Evolutionary conservation across 352 stramenopile species (phyloP).

Genomic region (Phytopythium boreale): DNA sequence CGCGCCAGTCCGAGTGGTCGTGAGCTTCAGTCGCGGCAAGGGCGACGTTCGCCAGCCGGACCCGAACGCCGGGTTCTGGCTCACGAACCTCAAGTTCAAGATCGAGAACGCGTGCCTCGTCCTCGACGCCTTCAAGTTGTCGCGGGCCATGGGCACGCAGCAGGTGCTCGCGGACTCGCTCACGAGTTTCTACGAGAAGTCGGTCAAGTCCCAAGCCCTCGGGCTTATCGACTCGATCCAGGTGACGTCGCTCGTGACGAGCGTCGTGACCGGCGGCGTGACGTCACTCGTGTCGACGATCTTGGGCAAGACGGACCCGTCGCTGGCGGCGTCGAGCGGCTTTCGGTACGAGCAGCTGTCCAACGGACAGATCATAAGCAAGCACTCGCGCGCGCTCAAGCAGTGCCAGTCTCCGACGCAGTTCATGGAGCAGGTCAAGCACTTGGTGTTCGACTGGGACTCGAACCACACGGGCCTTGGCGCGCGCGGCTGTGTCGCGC

Average conservation of each 20-base stretch:
- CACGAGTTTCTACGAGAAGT: constrained; percentile 72
- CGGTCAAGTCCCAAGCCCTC: constrained; percentile 78
- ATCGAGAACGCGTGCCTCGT: constrained; percentile 85
- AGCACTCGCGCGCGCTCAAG: constrained; percentile 56
- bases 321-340: constrained; percentile 32
- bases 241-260: constrained; percentile 82
- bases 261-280: constrained; percentile 72
- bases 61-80: constrained; percentile 57
- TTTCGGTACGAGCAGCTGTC: constrained; percentile 74
- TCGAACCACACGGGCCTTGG: constrained; percentile 81
- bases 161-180: constrained; percentile 69
- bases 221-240: constrained; percentile 83
- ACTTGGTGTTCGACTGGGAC: constrained; percentile 85
- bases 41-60: constrained; percentile 29
- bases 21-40: constrained; percentile 79
- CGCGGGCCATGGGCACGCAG: constrained; percentile 70
- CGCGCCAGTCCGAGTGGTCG: constrained; percentile 61
- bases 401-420: constrained; percentile 44
- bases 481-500: constrained; percentile 66
- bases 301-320: constrained; percentile 73
- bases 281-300: constrained; percentile 76
- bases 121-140: constrained; percentile 59
- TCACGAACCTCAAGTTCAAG: constrained; percentile 81
- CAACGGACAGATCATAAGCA: constrained; percentile 69
- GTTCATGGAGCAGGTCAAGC: constrained; percentile 61